phyloP scores from a whole-genome alignment of 257 asterid species.

The Avicennia marina region DNA sequence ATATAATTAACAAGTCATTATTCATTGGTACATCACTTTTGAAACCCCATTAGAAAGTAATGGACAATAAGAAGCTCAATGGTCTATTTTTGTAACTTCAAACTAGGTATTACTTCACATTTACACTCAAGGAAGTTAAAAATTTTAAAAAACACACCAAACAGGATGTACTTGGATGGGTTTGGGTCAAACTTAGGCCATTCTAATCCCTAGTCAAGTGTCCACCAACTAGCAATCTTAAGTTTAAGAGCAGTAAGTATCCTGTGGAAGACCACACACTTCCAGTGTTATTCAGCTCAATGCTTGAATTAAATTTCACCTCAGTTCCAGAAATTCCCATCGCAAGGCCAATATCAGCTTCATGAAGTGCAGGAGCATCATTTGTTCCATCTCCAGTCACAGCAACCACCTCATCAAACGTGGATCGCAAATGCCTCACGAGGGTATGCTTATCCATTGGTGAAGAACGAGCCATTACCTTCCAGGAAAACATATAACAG shows the following conservation, averaged over 20 bases:
- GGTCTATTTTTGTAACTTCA: not conserved
- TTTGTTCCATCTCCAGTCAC: constrained; percentile 97
- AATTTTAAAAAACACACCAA: no score
- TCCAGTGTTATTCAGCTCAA: no score
- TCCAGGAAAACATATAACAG: constrained; percentile 9
- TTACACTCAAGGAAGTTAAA: not conserved
- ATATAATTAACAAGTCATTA: not conserved
- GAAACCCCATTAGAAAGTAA: not conserved
- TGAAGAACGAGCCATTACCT: constrained; percentile 97
- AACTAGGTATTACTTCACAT: not conserved
- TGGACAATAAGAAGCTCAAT: not conserved
- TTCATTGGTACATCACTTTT: not conserved
- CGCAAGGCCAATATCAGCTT: constrained; percentile 96
- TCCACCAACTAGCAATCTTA: no score
- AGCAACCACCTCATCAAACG: constrained; percentile 83
- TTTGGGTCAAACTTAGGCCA: no score
- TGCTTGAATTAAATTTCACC: constrained; percentile 42
- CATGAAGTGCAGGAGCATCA: constrained; percentile 97
- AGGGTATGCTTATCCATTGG: constrained; percentile 90
- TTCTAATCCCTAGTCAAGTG: no score
- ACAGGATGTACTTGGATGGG: no score
- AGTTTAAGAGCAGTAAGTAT: no score
- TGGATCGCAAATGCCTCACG: constrained; percentile 69
- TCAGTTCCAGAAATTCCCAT: constrained; percentile 97
- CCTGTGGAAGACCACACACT: no score